phyloP scores from a whole-genome alignment of 1,284 basidiomycete genomes.

The Mycena citricolor region DNA sequence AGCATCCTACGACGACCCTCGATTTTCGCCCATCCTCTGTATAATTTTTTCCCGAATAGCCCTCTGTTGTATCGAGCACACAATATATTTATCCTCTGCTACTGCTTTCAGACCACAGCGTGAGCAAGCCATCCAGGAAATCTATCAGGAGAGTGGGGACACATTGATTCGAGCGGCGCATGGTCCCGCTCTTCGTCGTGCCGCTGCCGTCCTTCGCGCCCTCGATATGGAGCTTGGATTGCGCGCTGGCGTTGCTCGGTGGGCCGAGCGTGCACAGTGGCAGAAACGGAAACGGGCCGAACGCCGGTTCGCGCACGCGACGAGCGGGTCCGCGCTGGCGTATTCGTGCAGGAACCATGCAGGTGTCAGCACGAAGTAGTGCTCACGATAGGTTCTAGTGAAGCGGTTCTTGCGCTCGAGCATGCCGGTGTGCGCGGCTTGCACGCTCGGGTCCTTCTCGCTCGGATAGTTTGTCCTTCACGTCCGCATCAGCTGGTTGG shows the following conservation, averaged over 20 bases:
- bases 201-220: slow-evolving; percentile 83
- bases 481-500: too few relatives aligned
- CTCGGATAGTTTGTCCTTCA: too few relatives aligned
- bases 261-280: slow-evolving; percentile 96
- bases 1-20: too few relatives aligned
- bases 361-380: slow-evolving; percentile 92
- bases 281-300: slow-evolving; percentile 95
- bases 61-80: too few relatives aligned
- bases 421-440: slow-evolving; percentile 87
- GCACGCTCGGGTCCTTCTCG: slow-evolving; percentile 90
- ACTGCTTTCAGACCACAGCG: too few relatives aligned
- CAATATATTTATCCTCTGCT: too few relatives aligned
- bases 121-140: too few relatives aligned
- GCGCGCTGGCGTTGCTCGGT: slow-evolving; percentile 70
- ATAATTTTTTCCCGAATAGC: too few relatives aligned
- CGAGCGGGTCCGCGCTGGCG: slow-evolving; percentile 74
- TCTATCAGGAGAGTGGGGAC: too few relatives aligned
- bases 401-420: slow-evolving; percentile 98
- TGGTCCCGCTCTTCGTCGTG: slow-evolving; percentile 53
- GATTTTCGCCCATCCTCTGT: too few relatives aligned
- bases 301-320: slow-evolving; percentile 68
- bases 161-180: too few relatives aligned
- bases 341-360: slow-evolving; percentile 97
- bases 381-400: slow-evolving; percentile 86
- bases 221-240: slow-evolving; percentile 96